Base-by-base conservation (phyloP, 495 filamentous ascomycete genomes). In the Hypomontagnella submonticulosa region DNA sequence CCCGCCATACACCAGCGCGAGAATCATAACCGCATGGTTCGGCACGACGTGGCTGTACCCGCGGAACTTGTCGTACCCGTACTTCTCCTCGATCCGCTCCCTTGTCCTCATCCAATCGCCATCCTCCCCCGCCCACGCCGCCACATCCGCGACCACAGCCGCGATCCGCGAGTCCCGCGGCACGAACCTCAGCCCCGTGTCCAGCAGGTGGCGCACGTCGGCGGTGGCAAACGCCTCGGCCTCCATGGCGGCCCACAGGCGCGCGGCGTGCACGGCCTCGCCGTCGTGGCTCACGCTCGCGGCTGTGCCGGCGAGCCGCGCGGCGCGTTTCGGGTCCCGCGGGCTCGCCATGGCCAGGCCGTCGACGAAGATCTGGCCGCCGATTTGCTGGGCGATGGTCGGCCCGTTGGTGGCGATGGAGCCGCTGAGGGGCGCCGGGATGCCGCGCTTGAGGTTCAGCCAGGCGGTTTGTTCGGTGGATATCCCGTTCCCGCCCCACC, bases 401-500 rank as follows among this genome's bases (percentile, higher is more conserved):
- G 13, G 32, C 0, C 73, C 73, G 41, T 76, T 76, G 1, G 60
- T 70, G 11, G 11, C 2, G 5, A 57, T 62, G 15, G 72, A 36
- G 4, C 73, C 73, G 53, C 73, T 76, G 15, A 10, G 33, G 0
- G 73, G 73, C 9, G 73, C 65, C 9, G 43, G 41, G 41, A 76
- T 68, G 5, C 72, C 73, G 1, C 46, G 47, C 50, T 65, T 63
- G 12, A 76, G 53, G 18, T 76, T 76, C 7, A 76, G 46, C 33
- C 49, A 76, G 1, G 73, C 73, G 27, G 73, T 76, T 30, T 76
- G 73, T 46, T 76, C 73, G 2, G 73, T 74, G 4, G 70, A 71
- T 13, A 74, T 47, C n/a, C 73, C 73, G 30, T 67, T 57, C 37
- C 73, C 73, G 18, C 73, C 73, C 73, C 73, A 76, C 72, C 71